Percentiles rank a stretch among this genome's conserved stretches.
Conservation (phyloP, 1,139 yeast genomes). For the Pichia sp. region DNA sequence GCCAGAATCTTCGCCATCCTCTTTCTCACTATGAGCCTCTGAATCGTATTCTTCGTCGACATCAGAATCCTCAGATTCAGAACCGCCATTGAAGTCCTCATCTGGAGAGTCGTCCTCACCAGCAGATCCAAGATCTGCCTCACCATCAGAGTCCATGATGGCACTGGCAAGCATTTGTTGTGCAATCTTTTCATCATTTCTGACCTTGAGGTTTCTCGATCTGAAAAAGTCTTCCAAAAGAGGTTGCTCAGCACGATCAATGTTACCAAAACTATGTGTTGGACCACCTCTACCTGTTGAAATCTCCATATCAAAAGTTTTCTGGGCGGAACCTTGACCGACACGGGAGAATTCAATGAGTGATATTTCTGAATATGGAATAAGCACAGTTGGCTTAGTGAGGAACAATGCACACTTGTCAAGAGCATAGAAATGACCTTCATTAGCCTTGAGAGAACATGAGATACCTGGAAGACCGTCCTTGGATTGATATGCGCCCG, state of each 20-base stretch:
- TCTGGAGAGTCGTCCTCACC: slow-evolving; percentile 55
- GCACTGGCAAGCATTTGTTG: slow-evolving; percentile 74
- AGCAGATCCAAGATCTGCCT: slow-evolving; percentile 53
- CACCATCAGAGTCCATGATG: slow-evolving; percentile 62
- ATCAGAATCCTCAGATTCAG: slow-evolving; percentile 61
- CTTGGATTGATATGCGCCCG: slow-evolving; percentile 76
- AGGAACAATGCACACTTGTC: slow-evolving; percentile 88
- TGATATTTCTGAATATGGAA: slow-evolving; percentile 78
- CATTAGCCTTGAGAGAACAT: slow-evolving; percentile 92
- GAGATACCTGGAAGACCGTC: slow-evolving; percentile 77
- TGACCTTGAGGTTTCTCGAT: slow-evolving; percentile 71
- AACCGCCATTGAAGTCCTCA: slow-evolving; percentile 53
- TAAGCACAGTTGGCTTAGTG: slow-evolving; percentile 89
- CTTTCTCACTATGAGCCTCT: slow-evolving; percentile 50
- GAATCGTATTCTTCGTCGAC: slow-evolving; percentile 88
- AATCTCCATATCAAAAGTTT: slow-evolving; percentile 91
- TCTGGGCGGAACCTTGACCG: slow-evolving; percentile 71
- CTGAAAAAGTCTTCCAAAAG: slow-evolving; percentile 68
- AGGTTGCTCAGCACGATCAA: slow-evolving; percentile 85
- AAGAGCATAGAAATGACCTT: slow-evolving; percentile 85
- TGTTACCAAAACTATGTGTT: slow-evolving; percentile 80
- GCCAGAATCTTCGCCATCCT: not conserved
- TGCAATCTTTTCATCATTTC: slow-evolving; percentile 86
- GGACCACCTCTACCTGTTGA: slow-evolving; percentile 58
- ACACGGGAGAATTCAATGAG: slow-evolving; percentile 82